Evolutionary conservation across 2,329 filamentous ascomycete species (phyloP).

Genomic region (Amauroascus niger): DNA sequence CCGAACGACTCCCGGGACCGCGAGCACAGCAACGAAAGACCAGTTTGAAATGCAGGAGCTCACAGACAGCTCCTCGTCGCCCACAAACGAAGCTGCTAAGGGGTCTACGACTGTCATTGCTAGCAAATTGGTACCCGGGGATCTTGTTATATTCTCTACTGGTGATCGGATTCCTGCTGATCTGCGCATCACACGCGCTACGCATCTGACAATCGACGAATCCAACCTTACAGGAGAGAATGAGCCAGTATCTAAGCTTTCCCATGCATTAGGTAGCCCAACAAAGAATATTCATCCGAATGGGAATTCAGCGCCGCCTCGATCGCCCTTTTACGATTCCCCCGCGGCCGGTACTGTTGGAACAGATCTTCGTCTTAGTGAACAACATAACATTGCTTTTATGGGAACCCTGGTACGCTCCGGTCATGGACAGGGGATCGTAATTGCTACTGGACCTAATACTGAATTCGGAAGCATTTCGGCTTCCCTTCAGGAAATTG

Average conservation of each 20-base stretch:
- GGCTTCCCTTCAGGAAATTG: conserved; percentile 84
- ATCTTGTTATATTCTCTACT: conserved; percentile 86
- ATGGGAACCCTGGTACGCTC: conserved; percentile 96
- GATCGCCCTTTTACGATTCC: conserved; percentile 50
- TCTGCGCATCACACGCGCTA: conserved; percentile 81
- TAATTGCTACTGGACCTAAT: conserved; percentile 88
- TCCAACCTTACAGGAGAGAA: conserved; percentile 97
- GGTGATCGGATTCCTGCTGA: conserved; percentile 95
- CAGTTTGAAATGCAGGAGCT: conserved; percentile 43
- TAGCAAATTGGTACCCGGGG: conserved; percentile 76
- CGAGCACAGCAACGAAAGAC: conserved; percentile 29
- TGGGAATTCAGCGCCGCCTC: conserved; percentile 31
- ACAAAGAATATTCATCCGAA: conserved; percentile 28
- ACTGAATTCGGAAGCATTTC: conserved; percentile 97
- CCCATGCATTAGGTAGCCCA: conserved; percentile 47
- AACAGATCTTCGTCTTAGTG: conserved; percentile 59
- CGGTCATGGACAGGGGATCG: conserved; percentile 87
- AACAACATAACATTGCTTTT: conserved; percentile 85
- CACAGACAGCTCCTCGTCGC: conserved; percentile 20
- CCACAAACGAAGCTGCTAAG: conserved; percentile 55
- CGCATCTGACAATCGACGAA: conserved; percentile 87
- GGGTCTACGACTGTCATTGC: conserved; percentile 80
- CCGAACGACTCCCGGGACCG: conserved; percentile 19
- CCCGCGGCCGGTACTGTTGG: conserved; percentile 51
- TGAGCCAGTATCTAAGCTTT: conserved; percentile 72